Conservation (phyloP, 1,284 basidiomycete genomes). For the Cryptococcus sp. region DNA sequence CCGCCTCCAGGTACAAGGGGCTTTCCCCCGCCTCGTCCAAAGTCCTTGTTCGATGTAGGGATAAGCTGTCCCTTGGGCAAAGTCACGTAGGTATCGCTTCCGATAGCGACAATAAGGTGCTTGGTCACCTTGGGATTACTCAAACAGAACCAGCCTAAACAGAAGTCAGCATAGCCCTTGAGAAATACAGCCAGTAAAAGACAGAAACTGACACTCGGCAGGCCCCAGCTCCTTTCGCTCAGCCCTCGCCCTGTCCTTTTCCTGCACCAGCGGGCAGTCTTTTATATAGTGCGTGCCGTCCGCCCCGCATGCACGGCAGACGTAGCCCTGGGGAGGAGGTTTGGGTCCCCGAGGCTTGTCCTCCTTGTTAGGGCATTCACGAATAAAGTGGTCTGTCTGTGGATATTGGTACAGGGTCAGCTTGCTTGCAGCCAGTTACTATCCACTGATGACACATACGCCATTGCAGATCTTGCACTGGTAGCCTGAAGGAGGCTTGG, state of each 20-base stretch:
- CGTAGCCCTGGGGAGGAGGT: slow-evolving; percentile 68
- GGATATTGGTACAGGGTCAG: neutral
- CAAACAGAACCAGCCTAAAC: slow-evolving; percentile 85
- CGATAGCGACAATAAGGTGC: slow-evolving; percentile 89
- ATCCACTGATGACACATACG: slow-evolving; percentile 27
- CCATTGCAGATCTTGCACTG: slow-evolving; percentile 47
- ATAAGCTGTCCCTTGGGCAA: slow-evolving; percentile 89
- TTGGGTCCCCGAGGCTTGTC: slow-evolving; percentile 59
- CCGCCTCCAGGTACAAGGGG: slow-evolving; percentile 80
- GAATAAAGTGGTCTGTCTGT: slow-evolving; percentile 74
- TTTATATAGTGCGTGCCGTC: slow-evolving; percentile 71
- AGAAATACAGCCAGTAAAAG: neutral
- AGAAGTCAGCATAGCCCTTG: neutral
- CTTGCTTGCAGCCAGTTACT: no score
- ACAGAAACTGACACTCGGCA: slow-evolving; percentile 53
- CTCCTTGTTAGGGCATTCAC: slow-evolving; percentile 76
- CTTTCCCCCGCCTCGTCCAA: slow-evolving; percentile 48
- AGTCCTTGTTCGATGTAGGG: slow-evolving; percentile 60
- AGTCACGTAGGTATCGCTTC: slow-evolving; percentile 85
- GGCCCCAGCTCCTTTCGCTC: slow-evolving; percentile 56
- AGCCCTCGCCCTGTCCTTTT: slow-evolving; percentile 49
- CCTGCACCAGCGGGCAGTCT: slow-evolving; percentile 70
- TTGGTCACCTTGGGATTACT: slow-evolving; percentile 87
- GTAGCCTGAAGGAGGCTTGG: slow-evolving; percentile 40
- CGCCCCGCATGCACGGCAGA: slow-evolving; percentile 82